Evolutionary conservation across 2,329 filamentous ascomycete species (phyloP), one percentile per base, ranked within the genome.

Genomic region (Fusarium penzigii): DNA sequence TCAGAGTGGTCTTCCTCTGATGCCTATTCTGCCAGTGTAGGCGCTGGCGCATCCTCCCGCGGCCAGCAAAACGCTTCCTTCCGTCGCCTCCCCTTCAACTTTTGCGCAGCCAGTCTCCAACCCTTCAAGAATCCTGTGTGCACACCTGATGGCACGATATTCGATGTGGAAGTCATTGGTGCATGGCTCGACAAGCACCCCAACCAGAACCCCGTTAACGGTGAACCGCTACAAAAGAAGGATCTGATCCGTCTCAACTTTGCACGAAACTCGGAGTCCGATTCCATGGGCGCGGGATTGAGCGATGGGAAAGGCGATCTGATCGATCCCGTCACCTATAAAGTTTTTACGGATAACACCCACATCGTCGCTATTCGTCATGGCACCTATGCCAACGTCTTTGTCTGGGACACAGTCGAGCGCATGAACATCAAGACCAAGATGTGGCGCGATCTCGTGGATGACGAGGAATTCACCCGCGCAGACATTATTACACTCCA

Each of bases 271-370:
- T 89, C 92, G 48, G 88, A 92, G 55, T 73, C 76, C 41, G 76
- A 81, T 60, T 74, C 75, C 3, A 73, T 78, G 39, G 74, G 78
- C 40, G 75, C 74, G 9, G 77, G 74, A 3, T 58, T 73, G 12
- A 75, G 75, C 57, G 81, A 84, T 56, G 80, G 77, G 14, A 78
- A 81, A 54, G 89, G 85, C 48, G 94, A 97, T 64, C 89, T 94
- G 65, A 90, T 97, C 57, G 94, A 99, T 66, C 95, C 94, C 0
- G 93, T 99, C 43, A 97, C 92, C 1, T 97, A 90, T 79, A 99
- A 99, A 72, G 89, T 96, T 40, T 91, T 99, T 66, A 99, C 94
- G 43, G 92, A 99, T 70, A 97, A 97, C 72, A 97, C 94, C 5
- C 94, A 97, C 72, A 90, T 99, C 52, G 90, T 97, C 42, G 93